These are phyloP conservation scores for Ambrosiella beaveri DNA, from an alignment of 2,329 filamentous ascomycete species.

Conservation along the genomic window DNA sequence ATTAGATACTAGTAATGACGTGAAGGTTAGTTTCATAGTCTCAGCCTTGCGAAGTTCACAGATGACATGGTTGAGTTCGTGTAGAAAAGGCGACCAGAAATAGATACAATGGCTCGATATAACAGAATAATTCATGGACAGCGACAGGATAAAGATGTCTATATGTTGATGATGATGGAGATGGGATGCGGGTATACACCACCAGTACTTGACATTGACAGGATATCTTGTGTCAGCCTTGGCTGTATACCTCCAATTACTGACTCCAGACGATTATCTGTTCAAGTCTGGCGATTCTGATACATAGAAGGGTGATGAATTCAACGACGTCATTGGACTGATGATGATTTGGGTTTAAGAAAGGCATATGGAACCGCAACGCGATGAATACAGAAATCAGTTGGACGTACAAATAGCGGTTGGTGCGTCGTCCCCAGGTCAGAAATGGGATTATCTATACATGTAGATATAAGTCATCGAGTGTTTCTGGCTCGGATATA, in stretches of 20 bases:
- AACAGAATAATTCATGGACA: neutral
- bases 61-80: neutral
- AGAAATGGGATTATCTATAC: neutral
- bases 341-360: slow-evolving; percentile 4
- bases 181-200: neutral
- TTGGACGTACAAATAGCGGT: neutral
- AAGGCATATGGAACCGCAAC: slow-evolving; percentile 9
- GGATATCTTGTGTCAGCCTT: too few species aligned
- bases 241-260: too few species aligned
- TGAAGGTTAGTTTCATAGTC: neutral
- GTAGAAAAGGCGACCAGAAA: slow-evolving; percentile 3
- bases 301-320: neutral
- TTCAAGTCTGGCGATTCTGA: too few species aligned
- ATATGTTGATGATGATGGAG: slow-evolving; percentile 5
- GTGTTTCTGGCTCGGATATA: neutral
- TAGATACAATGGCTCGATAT: neutral
- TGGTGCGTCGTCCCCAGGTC: neutral
- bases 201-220: too few species aligned
- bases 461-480: neutral
- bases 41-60: neutral
- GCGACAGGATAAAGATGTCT: neutral
- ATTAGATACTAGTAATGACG: slow-evolving; percentile 3
- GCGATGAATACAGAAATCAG: slow-evolving; percentile 6
- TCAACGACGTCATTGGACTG: slow-evolving; percentile 8
- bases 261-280: too few species aligned